Base-by-base conservation (phyloP, 2,329 filamentous ascomycete genomes). In the Ambrosiella xylebori region DNA sequence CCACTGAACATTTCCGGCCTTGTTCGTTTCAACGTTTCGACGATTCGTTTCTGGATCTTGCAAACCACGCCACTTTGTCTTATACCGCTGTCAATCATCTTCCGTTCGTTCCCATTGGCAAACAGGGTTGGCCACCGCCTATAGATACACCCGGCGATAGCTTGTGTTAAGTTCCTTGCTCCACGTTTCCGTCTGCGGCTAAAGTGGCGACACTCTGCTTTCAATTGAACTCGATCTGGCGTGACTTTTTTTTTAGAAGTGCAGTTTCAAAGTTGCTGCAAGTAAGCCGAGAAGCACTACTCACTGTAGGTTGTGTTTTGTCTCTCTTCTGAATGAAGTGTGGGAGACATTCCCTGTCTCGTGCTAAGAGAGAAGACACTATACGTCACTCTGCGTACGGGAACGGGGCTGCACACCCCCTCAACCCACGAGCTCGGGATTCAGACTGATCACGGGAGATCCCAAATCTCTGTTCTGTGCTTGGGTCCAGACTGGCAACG, bases 201-300 rank as follows among this genome's bases (percentile, higher is more conserved):
- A 51, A 45, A 55, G 53, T 55, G 53, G 53, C 27, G 19, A 19
- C 53, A 45, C 27, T 55, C n/a, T 55, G 38, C 38, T 41, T 15
- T 44, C 17, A n/a, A 55, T 44, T 44, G 17, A 8, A 5, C 53
- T 40, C 17, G 53, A 55, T 44, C 53, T 55, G 53, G 53, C 53
- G 53, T 55, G 53, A 55, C 53, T 41, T 44, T 37, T 41, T 44
- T 37, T n/a, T 11, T 37, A 55, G 39, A 13, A 35, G 5, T 40
- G 11, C 8, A 3, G 53, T 55, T 55, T 55, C 53, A 55, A 44
- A 15, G 12, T 44, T 7, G 3, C 37, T 41, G 53, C 17, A 55
- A 44, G 19, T 41, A 17, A 54, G 52, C 36, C 12, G 2, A 54
- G 36, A 38, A 40, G 35, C 15, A 11, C n/a, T 11, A 51, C 47